Evolutionary conservation across 148 eudicot species (phyloP).

Genomic region (Diospyros lotus): DNA sequence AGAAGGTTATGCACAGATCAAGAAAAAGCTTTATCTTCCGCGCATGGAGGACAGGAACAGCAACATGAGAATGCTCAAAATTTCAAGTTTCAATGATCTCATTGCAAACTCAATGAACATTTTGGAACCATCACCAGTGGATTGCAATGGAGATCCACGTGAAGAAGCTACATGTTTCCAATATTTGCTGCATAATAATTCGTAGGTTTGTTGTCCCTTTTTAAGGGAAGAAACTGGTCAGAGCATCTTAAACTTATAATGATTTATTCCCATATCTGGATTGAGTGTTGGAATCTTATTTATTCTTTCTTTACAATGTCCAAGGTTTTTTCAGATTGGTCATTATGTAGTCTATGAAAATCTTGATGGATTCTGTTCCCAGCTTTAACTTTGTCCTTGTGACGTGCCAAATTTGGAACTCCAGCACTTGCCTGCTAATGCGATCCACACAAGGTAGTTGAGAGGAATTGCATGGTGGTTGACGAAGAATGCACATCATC

Average conservation of each 20-base stretch:
- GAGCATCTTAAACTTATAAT: too few relatives aligned
- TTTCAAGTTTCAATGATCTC: slow-evolving; percentile 19
- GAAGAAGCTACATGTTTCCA: slow-evolving; percentile 18
- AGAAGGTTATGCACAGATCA: slow-evolving; percentile 17
- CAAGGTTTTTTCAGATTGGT: too few relatives aligned
- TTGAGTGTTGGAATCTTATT: background rate
- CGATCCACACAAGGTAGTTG: background rate
- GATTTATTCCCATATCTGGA: background rate
- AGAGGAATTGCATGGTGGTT: background rate
- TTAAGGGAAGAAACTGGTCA: background rate
- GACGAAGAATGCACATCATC: background rate
- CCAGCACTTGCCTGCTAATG: background rate
- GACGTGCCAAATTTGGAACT: background rate
- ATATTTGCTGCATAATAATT: background rate
- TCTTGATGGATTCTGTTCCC: too few relatives aligned
- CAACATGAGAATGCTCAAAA: slow-evolving; percentile 26
- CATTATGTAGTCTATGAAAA: too few relatives aligned
- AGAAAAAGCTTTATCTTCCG: slow-evolving; percentile 25
- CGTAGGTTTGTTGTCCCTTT: background rate
- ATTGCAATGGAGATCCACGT: slow-evolving; percentile 13
- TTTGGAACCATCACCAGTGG: slow-evolving; percentile 20
- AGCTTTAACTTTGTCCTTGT: too few relatives aligned
- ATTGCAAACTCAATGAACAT: slow-evolving; percentile 14
- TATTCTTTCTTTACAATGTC: background rate
- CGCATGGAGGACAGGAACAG: slow-evolving; percentile 26